Base-by-base conservation (phyloP, 257 asterid species). In the Solanum okadae region DNA sequence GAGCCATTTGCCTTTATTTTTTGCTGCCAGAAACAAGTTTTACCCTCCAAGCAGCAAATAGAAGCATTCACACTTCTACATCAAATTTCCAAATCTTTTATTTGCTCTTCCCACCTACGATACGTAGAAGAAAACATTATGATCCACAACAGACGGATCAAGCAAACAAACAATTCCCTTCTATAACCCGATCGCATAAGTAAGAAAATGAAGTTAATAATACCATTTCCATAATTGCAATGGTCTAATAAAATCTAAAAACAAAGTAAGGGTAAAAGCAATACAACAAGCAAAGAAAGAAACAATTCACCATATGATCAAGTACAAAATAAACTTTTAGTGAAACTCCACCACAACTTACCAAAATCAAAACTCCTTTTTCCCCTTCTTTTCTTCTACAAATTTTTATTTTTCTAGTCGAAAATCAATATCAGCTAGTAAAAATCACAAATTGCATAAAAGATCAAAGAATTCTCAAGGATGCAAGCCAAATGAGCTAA, bases 1-100 rank as follows among this genome's bases (percentile, higher is more conserved):
- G 94, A 56, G 98, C 98, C 99, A 97, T 97, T 88, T 68, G 81
- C 89, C 77, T 87, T 82, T 87, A 89, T 83, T 49, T 85, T 88
- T 86, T 86, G 86, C 70, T 78, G 65, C 40, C 79, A 87, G 89
- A 76, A 91, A 84, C 91, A 89, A 81, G 87, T 77, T 85, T 92
- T 91, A 91, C 90, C 93, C 92, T 92, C 89, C 90, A 82, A 91
- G 93, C 91, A 93, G 92, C 92, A 91, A 75, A 81, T 63, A 87
- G 84, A 88, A 82, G 78, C 85, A 86, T 37, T 46, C 35, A 75
- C 88, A 86, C 91, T 89, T 73, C 94, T 86, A 95, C 92, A 91
- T 72, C 91, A 94, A 83, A 83, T 90, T 86, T 25, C 87, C 78
- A 88, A 63, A 49, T 44, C 87, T 84, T 61, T 37, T 82, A 49